Evolutionary conservation across 257 asterid species (phyloP), one percentile per base, ranked within the genome.

Genomic region (Solanum pinnatisectum): DNA sequence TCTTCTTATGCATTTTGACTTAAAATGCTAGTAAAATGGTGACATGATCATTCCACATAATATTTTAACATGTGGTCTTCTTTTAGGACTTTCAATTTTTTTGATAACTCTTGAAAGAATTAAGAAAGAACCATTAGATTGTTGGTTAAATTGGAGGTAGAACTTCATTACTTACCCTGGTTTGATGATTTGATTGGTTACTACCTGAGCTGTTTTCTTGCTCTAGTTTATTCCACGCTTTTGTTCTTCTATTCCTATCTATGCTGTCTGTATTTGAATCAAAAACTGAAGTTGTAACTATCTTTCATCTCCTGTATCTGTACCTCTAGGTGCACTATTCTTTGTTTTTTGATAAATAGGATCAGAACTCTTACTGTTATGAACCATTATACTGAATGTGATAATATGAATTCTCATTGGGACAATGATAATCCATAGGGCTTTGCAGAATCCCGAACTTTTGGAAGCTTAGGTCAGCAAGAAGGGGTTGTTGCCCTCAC

Each of bases 401-500:
- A 67, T 83, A 22, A 42, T 71, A 30, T 82, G 83, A 90, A 87
- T 90, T 86, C 92, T 90, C 86, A 88, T 88, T 84, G 91, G 87
- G 91, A 81, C 91, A 84, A 87, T 68, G 87, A 87, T 88, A 91
- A 89, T 92, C 71, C 89, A 84, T 94, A 97, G 99, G 99, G 99
- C 73, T 96, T 94, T 93, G 98, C 96, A 88, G 99, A 97, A 87
- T 92, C 92, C 88, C 94, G 93, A 90, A 94, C 88, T 89, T 97
- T 97, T 93, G 99, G 99, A 89, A 97, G 99, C 92, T 94, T 91
- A 86, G 99, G 99, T 79, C 98, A 97, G 92, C 93, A 92, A 90
- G 99, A 97, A 91, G 99, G 99, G 83, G n/a, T 97, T 89, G 95
- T 96, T 90, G 96, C 98, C 86, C 99, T 97, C 89, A 92, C 89